phyloP scores from a whole-genome alignment of 345 rosid genomes.

The Salix koriyanagi region DNA sequence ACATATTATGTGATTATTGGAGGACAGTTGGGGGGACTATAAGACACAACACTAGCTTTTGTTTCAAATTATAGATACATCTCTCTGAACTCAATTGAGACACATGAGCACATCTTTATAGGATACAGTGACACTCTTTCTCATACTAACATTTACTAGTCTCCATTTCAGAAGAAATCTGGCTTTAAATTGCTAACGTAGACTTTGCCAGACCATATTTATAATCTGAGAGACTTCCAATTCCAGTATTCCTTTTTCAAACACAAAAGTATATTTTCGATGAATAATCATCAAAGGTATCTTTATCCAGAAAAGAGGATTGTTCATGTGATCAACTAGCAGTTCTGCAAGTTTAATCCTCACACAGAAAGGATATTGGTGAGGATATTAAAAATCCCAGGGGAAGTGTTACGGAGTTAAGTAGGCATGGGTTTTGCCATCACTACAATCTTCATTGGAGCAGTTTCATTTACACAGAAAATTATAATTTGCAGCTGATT shows the following conservation, averaged over 20 bases:
- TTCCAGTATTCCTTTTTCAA: not conserved
- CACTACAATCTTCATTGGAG: not conserved
- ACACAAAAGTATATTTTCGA: too few species aligned
- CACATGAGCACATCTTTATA: not conserved
- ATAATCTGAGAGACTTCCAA: not conserved
- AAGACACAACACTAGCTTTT: not conserved
- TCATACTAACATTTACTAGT: not conserved
- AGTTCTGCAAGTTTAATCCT: not conserved
- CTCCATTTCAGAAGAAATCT: not conserved
- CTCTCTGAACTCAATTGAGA: not conserved
- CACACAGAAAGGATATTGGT: not conserved
- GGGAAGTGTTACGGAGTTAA: not conserved
- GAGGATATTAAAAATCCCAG: not conserved
- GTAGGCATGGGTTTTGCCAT: not conserved
- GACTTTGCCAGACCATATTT: not conserved
- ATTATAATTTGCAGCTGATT: not conserved
- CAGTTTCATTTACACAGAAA: not conserved
- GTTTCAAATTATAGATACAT: too few species aligned
- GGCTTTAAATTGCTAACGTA: not conserved
- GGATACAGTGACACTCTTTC: not conserved
- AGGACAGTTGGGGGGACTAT: not conserved
- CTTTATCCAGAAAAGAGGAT: not conserved
- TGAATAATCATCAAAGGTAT: too few species aligned
- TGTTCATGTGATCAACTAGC: not conserved
- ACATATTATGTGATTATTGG: not conserved